These are phyloP conservation scores for Phytophthora multivora DNA, from an alignment of 352 stramenopile species.

Conservation along the genomic window DNA sequence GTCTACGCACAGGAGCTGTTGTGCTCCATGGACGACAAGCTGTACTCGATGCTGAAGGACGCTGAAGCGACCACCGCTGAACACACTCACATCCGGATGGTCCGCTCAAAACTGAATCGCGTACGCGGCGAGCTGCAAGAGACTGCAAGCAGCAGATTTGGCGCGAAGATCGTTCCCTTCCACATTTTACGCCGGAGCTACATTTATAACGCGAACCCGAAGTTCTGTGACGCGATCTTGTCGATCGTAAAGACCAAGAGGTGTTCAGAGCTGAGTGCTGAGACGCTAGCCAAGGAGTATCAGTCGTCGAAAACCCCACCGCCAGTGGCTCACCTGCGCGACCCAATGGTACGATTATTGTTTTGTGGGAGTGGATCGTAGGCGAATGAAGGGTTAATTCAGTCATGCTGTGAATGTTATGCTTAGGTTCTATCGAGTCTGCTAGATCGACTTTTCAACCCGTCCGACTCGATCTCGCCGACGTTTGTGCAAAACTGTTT, in stretches of 20 bases:
- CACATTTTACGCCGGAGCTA: slow-evolving; percentile 76
- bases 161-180: slow-evolving; percentile 70
- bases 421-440: slow-evolving; percentile 76
- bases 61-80: slow-evolving; percentile 29
- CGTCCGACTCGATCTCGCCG: slow-evolving; percentile 60
- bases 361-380: no score
- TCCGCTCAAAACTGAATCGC: slow-evolving; percentile 74
- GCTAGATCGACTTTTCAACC: slow-evolving; percentile 84
- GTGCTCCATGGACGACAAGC: slow-evolving; percentile 70
- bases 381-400: slow-evolving; percentile 1
- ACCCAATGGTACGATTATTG: slow-evolving; percentile 59
- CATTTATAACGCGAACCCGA: slow-evolving; percentile 57
- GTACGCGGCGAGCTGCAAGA: slow-evolving; percentile 82
- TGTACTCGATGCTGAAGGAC: slow-evolving; percentile 61
- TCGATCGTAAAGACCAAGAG: slow-evolving; percentile 81
- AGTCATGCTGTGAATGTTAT: neutral
- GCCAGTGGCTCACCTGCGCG: slow-evolving; percentile 70
- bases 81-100: slow-evolving; percentile 49
- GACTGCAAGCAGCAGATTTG: slow-evolving; percentile 64
- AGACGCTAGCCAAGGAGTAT: slow-evolving; percentile 78
- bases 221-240: slow-evolving; percentile 72
- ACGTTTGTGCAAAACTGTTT: slow-evolving; percentile 74
- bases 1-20: slow-evolving; percentile 82
- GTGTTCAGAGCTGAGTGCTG: slow-evolving; percentile 61
- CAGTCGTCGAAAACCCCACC: slow-evolving; percentile 46